Conservation (phyloP, 352 stramenopile genomes). For the Paralagenidium karlingii region DNA sequence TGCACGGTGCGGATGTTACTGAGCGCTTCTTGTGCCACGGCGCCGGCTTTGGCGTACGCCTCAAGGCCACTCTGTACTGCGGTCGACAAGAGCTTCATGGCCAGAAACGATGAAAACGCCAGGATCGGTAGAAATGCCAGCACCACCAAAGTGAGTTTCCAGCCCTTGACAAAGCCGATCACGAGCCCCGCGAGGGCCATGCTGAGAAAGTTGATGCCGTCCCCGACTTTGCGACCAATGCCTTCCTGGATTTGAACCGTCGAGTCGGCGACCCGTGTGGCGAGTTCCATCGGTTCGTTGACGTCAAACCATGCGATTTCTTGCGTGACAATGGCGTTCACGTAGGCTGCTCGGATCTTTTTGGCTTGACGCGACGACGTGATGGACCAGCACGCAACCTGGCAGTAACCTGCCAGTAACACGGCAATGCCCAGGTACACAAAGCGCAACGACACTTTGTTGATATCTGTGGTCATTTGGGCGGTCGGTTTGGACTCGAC, state of each 20-base stretch:
- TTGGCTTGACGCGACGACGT: slow-evolving; percentile 48
- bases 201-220: slow-evolving; percentile 36
- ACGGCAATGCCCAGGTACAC: slow-evolving; percentile 12
- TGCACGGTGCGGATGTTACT: slow-evolving; percentile 65
- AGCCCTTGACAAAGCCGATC: slow-evolving; percentile 53
- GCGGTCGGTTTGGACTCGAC: slow-evolving; percentile 1
- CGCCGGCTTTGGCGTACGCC: slow-evolving; percentile 48
- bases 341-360: slow-evolving; percentile 36
- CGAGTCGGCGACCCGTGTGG: slow-evolving; percentile 17
- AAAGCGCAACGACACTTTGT: slow-evolving; percentile 17
- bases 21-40: slow-evolving; percentile 57
- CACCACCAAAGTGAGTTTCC: slow-evolving; percentile 52
- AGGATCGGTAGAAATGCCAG: slow-evolving; percentile 54
- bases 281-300: slow-evolving; percentile 32
- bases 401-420: slow-evolving; percentile 18
- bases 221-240: slow-evolving; percentile 46
- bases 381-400: slow-evolving; percentile 43
- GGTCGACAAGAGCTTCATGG: slow-evolving; percentile 31
- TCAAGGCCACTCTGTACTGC: slow-evolving; percentile 36
- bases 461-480: slow-evolving; percentile 10
- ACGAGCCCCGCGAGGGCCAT: slow-evolving; percentile 48
- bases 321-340: slow-evolving; percentile 37
- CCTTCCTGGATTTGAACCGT: slow-evolving; percentile 42
- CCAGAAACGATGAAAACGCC: slow-evolving; percentile 25
- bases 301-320: slow-evolving; percentile 64